Evolutionary conservation across 1,139 yeast genomes (phyloP), one percentile per base, ranked within the genome.

Genomic region (Saccharomyces hybrid): DNA sequence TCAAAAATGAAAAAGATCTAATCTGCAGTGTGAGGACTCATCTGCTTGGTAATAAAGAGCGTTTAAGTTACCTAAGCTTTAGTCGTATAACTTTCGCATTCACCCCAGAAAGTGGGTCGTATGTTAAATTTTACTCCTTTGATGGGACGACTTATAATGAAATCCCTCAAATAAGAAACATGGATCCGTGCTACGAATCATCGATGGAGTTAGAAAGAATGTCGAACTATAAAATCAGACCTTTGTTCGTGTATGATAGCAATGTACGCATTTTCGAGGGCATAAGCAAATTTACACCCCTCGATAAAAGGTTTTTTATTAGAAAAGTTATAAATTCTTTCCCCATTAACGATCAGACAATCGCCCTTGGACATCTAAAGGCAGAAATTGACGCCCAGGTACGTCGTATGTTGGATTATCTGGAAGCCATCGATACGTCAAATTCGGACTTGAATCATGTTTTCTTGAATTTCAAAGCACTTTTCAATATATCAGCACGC

Each of bases 301-400:
- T 91, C 62, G 98, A 91, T 73, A 88, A 86, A 77, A 81, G 98
- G 71, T 91, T 82, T 76, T 91, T 91, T 73, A 89, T 96, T 34
- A 84, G 98, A 74, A 97, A 96, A 74, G 87, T 91, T 60, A 88
- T 91, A 58, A 83, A 97, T 71, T 93, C 97, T 41, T 97, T 96
- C 57, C 82, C 89, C 56, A 85, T 91, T 64, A 82, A 90, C 66
- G 96, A 88, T 65, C 96, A 88, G 66, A 86, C 91, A 59, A 83
- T 93, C 56, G 88, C 91, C 51, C 84, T 93, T 61, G 96, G 90
- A 71, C 91, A 91, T 65, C 81, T 91, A 72, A 90, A 89, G 63
- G 88, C 96, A 29, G 97, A 91, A 75, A 91, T 96, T n/a, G 89
- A 91, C 73, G 80, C 96, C 66, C 81, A 91, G 70, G 89, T 91